Percentiles rank a stretch among this genome's conserved stretches.
Evolutionary conservation across 306 rosid species (phyloP).

Genomic region (Luffa aegyptiaca): DNA sequence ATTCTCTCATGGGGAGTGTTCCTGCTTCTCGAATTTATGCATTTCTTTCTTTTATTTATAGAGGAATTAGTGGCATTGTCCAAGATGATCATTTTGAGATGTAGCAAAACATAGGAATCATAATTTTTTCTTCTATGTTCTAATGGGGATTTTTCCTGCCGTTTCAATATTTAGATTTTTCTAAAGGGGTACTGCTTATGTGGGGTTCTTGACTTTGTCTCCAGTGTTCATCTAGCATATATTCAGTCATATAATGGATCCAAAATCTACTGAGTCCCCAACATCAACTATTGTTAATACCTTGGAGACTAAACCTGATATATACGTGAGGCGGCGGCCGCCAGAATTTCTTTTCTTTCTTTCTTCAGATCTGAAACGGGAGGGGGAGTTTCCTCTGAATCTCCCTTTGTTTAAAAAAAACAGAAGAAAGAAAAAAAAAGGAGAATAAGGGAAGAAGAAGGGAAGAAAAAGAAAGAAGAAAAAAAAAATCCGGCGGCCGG

Average conservation of each 20-base stretch:
- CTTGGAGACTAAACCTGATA: conserved; percentile 19
- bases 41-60: background rate
- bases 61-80: background rate
- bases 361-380: no score
- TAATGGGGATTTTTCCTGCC: background rate
- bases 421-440: no score
- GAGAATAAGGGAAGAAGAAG: no score
- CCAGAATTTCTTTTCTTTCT: no score
- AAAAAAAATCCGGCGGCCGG: no score
- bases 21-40: background rate
- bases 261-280: conserved; percentile 40
- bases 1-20: background rate
- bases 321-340: no score
- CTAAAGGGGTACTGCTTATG: conserved; percentile 18
- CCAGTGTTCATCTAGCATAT: conserved; percentile 13
- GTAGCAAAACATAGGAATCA: background rate
- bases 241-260: conserved; percentile 46
- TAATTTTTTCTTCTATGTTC: background rate
- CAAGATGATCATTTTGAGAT: background rate
- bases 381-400: no score
- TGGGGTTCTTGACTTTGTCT: conserved; percentile 18
- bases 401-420: no score
- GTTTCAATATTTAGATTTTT: background rate
- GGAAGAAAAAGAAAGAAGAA: no score
- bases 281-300: conserved; percentile 25